These are phyloP conservation scores for Naganishia liquefaciens DNA, from an alignment of 1,284 basidiomycete genomes.

Conservation along the genomic window DNA sequence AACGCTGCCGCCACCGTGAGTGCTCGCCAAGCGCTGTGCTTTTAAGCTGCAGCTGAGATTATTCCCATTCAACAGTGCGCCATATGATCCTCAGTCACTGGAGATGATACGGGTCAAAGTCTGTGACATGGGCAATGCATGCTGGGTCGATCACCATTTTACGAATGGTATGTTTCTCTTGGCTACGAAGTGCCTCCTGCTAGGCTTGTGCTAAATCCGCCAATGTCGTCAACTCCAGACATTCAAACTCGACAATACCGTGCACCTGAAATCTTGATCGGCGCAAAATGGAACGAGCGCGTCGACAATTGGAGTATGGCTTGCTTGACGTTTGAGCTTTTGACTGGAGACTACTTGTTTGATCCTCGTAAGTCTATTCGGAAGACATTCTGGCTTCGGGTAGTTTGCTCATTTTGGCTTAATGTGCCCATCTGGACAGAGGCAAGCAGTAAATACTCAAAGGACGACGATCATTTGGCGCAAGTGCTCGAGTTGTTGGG, in stretches of 20 bases:
- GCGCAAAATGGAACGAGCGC: constrained; percentile 85
- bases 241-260: constrained; percentile 97
- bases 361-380: constrained; percentile 54
- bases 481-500: constrained; percentile 97
- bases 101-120: constrained; percentile 98
- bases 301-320: constrained; percentile 97
- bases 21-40: not conserved
- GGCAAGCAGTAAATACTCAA: constrained; percentile 36
- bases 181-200: not conserved
- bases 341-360: constrained; percentile 89
- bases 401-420: not conserved
- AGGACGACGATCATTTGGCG: constrained; percentile 96
- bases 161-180: constrained; percentile 50
- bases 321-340: constrained; percentile 88
- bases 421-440: constrained; percentile 3
- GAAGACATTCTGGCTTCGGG: no score
- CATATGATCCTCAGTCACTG: constrained; percentile 60
- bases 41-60: constrained; percentile 6
- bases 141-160: constrained; percentile 59
- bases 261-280: constrained; percentile 94
- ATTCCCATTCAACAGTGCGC: constrained; percentile 35
- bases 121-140: constrained; percentile 88
- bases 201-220: constrained; percentile 75
- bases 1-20: constrained; percentile 29
- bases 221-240: constrained; percentile 54